phyloP scores from a whole-genome alignment of 2,329 filamentous ascomycete genomes.

The Neopestalotiopsis sp. region DNA sequence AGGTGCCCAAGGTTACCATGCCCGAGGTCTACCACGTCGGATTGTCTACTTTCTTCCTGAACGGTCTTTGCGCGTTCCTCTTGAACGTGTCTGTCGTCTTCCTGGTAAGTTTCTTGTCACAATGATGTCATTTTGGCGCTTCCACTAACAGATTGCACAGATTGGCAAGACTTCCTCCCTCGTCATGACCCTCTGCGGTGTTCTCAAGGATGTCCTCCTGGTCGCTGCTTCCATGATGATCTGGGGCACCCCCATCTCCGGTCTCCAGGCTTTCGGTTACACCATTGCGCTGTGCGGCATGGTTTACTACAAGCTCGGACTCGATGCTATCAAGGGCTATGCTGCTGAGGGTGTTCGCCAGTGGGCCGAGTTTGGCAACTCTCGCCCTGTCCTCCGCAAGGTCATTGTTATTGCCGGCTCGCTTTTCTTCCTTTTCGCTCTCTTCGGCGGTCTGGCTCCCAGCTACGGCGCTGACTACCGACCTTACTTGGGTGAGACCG shows the following conservation, averaged over 20 bases:
- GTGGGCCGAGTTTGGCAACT: slow-evolving; percentile 85
- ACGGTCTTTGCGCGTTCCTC: slow-evolving; percentile 79
- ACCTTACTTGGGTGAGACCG: slow-evolving; percentile 53
- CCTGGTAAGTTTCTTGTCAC: slow-evolving; percentile 62
- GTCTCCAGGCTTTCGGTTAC: slow-evolving; percentile 84
- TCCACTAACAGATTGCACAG: slow-evolving; percentile 48
- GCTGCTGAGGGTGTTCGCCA: slow-evolving; percentile 72
- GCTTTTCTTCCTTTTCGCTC: slow-evolving; percentile 68
- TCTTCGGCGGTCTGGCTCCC: slow-evolving; percentile 72
- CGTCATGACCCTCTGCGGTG: slow-evolving; percentile 84
- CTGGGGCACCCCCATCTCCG: slow-evolving; percentile 77
- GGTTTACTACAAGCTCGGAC: slow-evolving; percentile 85
- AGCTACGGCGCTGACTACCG: slow-evolving; percentile 59
- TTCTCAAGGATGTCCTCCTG: slow-evolving; percentile 86
- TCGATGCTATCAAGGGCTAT: slow-evolving; percentile 83
- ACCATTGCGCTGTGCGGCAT: slow-evolving; percentile 79
- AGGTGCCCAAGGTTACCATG: slow-evolving; percentile 72
- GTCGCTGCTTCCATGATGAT: slow-evolving; percentile 81
- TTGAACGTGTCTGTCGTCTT: slow-evolving; percentile 88
- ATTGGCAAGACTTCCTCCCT: slow-evolving; percentile 89
- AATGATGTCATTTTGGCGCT: background rate
- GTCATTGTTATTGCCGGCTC: slow-evolving; percentile 70
- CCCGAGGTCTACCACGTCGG: slow-evolving; percentile 76
- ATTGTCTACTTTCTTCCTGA: slow-evolving; percentile 72
- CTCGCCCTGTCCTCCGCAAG: slow-evolving; percentile 79